A percentile compares a stretch with the other conserved stretches of the same genome.
Evolutionary conservation across 371 early-diverging fungal genomes (phyloP).

Genomic region (Chytridium lagenaria): DNA sequence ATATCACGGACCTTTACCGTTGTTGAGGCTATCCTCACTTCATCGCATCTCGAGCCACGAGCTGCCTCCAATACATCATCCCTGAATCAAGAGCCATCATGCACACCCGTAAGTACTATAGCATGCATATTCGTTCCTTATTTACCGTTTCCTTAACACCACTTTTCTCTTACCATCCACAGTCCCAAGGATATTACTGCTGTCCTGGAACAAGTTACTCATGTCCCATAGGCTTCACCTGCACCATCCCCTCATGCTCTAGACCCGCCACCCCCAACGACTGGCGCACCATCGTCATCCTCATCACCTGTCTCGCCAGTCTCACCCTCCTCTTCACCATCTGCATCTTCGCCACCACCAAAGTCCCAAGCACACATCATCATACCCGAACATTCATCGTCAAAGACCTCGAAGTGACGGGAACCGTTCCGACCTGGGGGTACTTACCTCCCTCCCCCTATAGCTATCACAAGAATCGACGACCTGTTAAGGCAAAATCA

Average conservation of each 20-base stretch:
- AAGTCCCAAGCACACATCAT: neutral
- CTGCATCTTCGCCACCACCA: slow-evolving; percentile 1
- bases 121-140: slow-evolving; percentile 9
- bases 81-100: too few relatives aligned
- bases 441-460: too few relatives aligned
- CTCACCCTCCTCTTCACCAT: slow-evolving; percentile 11
- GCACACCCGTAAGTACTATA: neutral
- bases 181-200: slow-evolving; percentile 1
- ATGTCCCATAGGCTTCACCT: slow-evolving; percentile 4
- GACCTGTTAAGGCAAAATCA: too few relatives aligned
- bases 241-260: neutral
- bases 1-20: too few relatives aligned
- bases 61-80: too few relatives aligned
- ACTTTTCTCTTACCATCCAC: neutral
- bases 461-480: too few relatives aligned
- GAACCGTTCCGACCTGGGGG: too few relatives aligned
- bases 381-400: neutral
- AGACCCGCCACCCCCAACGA: neutral
- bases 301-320: neutral
- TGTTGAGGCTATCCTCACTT: too few relatives aligned
- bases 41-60: too few relatives aligned
- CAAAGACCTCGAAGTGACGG: neutral
- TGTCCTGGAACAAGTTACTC: slow-evolving; percentile 1
- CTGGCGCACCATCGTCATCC: neutral
- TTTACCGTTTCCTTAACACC: too few relatives aligned